phyloP scores from a whole-genome alignment of 2,329 filamentous ascomycete genomes.

The Pyrenochaeta sp. region DNA sequence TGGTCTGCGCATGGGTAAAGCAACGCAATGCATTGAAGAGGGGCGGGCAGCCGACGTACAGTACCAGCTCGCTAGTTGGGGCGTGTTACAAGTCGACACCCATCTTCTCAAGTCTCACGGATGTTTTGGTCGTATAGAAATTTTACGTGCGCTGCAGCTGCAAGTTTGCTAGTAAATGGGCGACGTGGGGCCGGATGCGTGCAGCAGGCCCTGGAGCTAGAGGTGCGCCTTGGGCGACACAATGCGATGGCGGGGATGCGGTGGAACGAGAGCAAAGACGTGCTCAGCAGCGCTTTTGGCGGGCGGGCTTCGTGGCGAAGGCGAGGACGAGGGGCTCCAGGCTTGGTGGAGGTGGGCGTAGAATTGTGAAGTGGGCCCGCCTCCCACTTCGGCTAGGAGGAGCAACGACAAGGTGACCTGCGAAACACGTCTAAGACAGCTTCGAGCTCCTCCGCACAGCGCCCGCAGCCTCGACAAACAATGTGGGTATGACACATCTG shows the following conservation, averaged over 20 bases:
- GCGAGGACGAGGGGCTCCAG: constrained; percentile 14
- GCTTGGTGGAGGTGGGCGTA: constrained; percentile 13
- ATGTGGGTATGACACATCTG: neutral
- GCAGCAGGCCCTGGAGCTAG: constrained; percentile 30
- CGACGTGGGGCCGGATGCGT: constrained; percentile 38
- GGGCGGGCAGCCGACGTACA: constrained; percentile 26
- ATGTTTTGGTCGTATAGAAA: constrained; percentile 20
- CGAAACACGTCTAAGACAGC: constrained; percentile 7
- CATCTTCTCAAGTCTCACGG: constrained; percentile 37
- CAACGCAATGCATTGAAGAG: constrained; percentile 28
- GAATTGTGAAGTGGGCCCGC: constrained; percentile 24
- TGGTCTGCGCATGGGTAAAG: constrained; percentile 28
- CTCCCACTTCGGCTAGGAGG: constrained; percentile 16
- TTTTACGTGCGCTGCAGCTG: constrained; percentile 32
- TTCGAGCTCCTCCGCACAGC: constrained; percentile 10
- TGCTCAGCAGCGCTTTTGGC: constrained; percentile 15
- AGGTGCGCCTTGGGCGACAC: constrained; percentile 26
- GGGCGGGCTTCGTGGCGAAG: constrained; percentile 4
- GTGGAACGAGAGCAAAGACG: constrained; percentile 33
- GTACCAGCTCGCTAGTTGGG: constrained; percentile 42
- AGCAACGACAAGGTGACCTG: constrained; percentile 2
- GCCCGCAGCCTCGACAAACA: constrained; percentile 11
- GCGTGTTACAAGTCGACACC: constrained; percentile 43
- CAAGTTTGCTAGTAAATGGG: constrained; percentile 44
- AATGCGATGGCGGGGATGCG: constrained; percentile 31